These are phyloP conservation scores for Candida boidinii DNA, from an alignment of 805 yeast species.

Conservation along the genomic window DNA sequence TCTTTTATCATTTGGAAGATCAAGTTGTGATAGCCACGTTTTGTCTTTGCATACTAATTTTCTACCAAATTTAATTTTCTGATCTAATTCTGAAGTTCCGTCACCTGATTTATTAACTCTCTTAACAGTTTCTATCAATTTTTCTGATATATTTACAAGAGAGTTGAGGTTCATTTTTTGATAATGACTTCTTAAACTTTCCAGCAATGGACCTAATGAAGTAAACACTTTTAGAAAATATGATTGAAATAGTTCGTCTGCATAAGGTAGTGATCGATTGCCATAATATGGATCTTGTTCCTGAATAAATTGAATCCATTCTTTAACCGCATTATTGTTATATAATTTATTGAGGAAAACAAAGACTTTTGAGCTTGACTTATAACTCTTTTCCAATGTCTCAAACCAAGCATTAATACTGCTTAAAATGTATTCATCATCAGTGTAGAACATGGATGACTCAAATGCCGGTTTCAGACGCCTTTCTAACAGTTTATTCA, in stretches of 20 bases:
- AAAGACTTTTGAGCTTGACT: conserved; percentile 19
- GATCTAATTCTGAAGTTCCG: conserved; percentile 21
- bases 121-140: conserved; percentile 11
- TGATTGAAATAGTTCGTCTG: conserved; percentile 20
- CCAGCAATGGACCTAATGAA: conserved; percentile 17
- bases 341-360: conserved; percentile 21
- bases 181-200: conserved; percentile 16
- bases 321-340: conserved; percentile 15
- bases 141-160: conserved; percentile 8
- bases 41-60: conserved; percentile 21
- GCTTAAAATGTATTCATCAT: conserved; percentile 18
- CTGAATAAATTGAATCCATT: conserved; percentile 14
- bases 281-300: conserved; percentile 10
- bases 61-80: conserved; percentile 21
- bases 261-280: conserved; percentile 18
- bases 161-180: conserved; percentile 9
- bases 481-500: conserved; percentile 16
- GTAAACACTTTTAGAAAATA: conserved; percentile 23
- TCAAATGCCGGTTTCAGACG: conserved; percentile 21
- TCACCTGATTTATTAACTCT: conserved; percentile 20
- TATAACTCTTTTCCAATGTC: conserved; percentile 17
- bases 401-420: conserved; percentile 16
- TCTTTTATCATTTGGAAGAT: conserved; percentile 19
- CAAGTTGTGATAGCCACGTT: conserved; percentile 22
- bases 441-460: conserved; percentile 16